Evolutionary conservation across 1,284 basidiomycete species (phyloP).

Genomic region (Gomphus sp.): DNA sequence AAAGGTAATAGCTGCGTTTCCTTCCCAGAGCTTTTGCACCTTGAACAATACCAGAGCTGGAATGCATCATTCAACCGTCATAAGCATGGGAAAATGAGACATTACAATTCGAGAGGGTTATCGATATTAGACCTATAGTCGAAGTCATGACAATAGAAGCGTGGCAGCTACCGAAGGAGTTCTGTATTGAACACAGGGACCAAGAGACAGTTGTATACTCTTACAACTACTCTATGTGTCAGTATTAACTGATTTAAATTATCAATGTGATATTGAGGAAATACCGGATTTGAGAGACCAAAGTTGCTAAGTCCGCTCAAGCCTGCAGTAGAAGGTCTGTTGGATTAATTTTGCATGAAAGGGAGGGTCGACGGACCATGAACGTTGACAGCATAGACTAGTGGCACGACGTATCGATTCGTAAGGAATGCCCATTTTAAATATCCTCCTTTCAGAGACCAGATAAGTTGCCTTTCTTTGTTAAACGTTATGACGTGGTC

Average conservation of each 20-base stretch:
- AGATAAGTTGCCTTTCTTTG: too few species aligned
- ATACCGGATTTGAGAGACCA: background rate
- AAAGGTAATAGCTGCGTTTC: background rate
- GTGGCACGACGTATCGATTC: background rate
- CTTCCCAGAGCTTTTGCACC: background rate
- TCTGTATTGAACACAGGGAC: too few species aligned
- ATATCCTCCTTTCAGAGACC: background rate
- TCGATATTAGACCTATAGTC: background rate
- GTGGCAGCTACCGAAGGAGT: too few species aligned
- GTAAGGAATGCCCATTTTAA: background rate
- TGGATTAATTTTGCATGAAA: background rate
- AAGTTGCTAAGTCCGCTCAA: background rate
- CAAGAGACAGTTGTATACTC: too few species aligned
- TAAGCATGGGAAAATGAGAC: background rate
- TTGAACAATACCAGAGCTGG: background rate
- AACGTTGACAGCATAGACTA: background rate
- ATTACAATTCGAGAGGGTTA: background rate
- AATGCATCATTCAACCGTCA: background rate
- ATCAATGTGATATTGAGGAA: background rate
- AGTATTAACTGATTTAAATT: too few species aligned
- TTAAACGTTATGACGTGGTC: too few species aligned
- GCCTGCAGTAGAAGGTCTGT: background rate
- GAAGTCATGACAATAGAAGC: too few species aligned
- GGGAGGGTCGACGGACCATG: background rate
- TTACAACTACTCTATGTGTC: too few species aligned